Evolutionary conservation across 208 protist genomes (phyloP).

Genomic region (Trypanosoma congolense): DNA sequence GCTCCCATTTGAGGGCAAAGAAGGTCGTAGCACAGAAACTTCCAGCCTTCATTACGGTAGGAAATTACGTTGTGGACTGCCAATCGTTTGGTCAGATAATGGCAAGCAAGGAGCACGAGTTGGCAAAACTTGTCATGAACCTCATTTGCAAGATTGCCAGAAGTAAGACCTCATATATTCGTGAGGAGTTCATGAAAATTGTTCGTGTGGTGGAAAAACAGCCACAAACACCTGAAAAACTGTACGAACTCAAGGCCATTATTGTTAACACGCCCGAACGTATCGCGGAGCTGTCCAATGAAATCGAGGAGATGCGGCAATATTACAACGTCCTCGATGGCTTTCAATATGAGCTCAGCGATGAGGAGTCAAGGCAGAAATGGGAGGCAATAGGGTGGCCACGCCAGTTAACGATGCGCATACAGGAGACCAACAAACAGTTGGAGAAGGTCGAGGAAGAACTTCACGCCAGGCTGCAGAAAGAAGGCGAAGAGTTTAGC

Average conservation of each 20-base stretch:
- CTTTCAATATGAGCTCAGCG: conserved; percentile 89
- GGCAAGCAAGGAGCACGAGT: conserved; percentile 90
- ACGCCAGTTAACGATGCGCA: conserved; percentile 77
- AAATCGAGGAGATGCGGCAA: conserved; percentile 88
- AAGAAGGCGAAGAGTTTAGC: conserved; percentile 92
- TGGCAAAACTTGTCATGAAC: conserved; percentile 90
- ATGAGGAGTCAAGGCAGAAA: conserved; percentile 91
- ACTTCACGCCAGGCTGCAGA: conserved; percentile 85
- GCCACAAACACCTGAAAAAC: conserved; percentile 85
- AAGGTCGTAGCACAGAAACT: conserved; percentile 85
- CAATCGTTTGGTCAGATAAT: conserved; percentile 91
- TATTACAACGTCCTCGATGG: conserved; percentile 92
- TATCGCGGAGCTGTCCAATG: conserved; percentile 58
- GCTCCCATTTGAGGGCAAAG: conserved; percentile 85
- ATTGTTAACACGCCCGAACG: conserved; percentile 78
- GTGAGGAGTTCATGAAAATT: conserved; percentile 86
- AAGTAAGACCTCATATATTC: conserved; percentile 57
- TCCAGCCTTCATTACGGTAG: conserved; percentile 88
- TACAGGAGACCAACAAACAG: conserved; percentile 68
- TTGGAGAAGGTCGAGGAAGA: conserved; percentile 90
- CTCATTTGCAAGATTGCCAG: conserved; percentile 86
- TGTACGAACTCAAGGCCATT: conserved; percentile 89
- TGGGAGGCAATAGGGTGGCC: conserved; percentile 94
- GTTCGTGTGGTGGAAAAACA: conserved; percentile 71
- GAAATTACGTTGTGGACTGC: conserved; percentile 94